These are phyloP conservation scores for Casuarina glauca DNA, from an alignment of 306 rosid species.

Conservation along the genomic window DNA sequence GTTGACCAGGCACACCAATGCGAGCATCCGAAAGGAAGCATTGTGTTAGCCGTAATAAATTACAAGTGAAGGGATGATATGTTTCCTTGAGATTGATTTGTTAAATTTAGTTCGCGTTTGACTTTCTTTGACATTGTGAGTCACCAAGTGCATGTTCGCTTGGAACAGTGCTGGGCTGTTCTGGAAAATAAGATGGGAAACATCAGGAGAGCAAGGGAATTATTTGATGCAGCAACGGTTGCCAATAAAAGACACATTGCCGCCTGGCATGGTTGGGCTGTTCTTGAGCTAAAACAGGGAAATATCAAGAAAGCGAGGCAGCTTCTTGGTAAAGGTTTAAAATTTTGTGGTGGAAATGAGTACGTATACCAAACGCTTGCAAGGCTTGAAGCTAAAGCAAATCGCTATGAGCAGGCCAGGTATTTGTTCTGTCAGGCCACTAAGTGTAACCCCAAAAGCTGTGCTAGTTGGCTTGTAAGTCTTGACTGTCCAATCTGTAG, in stretches of 20 bases:
- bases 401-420: conserved; percentile 81
- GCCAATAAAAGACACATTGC: conserved; percentile 91
- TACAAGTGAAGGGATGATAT: not conserved
- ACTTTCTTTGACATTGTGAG: conserved; percentile 5
- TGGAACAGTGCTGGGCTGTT: conserved; percentile 91
- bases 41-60: not conserved
- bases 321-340: conserved; percentile 78
- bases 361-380: conserved; percentile 92
- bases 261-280: conserved; percentile 99
- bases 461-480: conserved; percentile 99
- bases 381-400: conserved; percentile 77
- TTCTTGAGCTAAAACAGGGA: conserved; percentile 87
- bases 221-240: conserved; percentile 93
- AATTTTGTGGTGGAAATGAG: conserved; percentile 83
- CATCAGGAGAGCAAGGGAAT: conserved; percentile 72
- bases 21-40: not conserved
- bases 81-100: conserved; percentile 1
- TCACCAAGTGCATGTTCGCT: conserved; percentile 27
- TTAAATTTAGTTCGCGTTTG: not conserved
- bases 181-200: conserved; percentile 81
- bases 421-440: conserved; percentile 87
- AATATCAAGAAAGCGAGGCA: conserved; percentile 78
- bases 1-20: not conserved
- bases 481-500: conserved; percentile 11
- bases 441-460: conserved; percentile 82